These are phyloP conservation scores for Pseudopyricularia cyperi DNA, from an alignment of 2,329 filamentous ascomycete genomes.

Conservation along the genomic window DNA sequence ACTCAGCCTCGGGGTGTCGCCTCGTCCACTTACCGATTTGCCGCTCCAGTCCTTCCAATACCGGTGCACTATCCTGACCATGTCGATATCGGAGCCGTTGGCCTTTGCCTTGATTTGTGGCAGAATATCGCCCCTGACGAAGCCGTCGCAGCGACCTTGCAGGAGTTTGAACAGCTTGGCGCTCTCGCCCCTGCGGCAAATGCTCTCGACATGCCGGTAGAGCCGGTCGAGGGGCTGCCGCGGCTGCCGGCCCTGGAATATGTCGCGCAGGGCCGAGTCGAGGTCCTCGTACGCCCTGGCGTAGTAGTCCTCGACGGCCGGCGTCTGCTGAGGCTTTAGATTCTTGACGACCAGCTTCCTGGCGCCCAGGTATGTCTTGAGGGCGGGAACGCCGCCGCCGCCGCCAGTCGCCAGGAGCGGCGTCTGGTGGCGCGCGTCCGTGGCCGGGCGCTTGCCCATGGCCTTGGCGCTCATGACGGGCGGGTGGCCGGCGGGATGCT, in stretches of 20 bases:
- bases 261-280: conserved; percentile 55
- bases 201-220: conserved; percentile 82
- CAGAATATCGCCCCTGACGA: conserved; percentile 51
- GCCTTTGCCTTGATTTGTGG: conserved; percentile 36
- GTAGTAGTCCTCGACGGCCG: conserved; percentile 66
- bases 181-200: conserved; percentile 69
- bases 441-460: conserved; percentile 19
- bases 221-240: conserved; percentile 73
- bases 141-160: conserved; percentile 49
- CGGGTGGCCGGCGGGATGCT: too few relatives aligned
- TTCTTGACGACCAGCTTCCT: conserved; percentile 94
- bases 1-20: background rate
- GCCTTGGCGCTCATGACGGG: conserved; percentile 16
- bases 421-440: conserved; percentile 2
- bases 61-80: conserved; percentile 40
- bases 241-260: conserved; percentile 55
- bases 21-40: conserved; percentile 47
- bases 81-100: conserved; percentile 45
- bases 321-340: conserved; percentile 43
- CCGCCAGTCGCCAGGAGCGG: conserved; percentile 9
- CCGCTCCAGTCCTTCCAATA: conserved; percentile 69
- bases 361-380: conserved; percentile 63
- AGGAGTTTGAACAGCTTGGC: conserved; percentile 55
- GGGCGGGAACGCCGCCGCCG: too few relatives aligned
- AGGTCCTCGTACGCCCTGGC: conserved; percentile 62